Evolutionary conservation across 2,329 filamentous ascomycete genomes (phyloP), one percentile per base, ranked within the genome.

Genomic region (Paramyrothecium sp.): DNA sequence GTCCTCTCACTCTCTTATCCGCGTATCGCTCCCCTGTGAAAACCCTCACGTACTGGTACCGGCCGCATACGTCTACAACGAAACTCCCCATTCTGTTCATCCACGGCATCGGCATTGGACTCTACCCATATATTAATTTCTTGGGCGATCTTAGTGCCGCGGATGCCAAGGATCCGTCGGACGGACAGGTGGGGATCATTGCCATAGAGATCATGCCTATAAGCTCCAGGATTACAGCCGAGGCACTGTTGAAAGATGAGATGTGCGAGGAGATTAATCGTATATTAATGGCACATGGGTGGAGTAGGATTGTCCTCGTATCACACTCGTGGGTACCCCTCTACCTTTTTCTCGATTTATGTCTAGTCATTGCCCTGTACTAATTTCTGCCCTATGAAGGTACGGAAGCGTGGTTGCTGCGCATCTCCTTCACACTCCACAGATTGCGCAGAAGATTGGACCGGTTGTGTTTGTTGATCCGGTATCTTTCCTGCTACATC

Each of bases 31-130:
- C 82, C 2, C 75, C 78, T 8, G 78, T 77, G 1, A 72, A 76
- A 48, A 69, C 75, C 16, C 69, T 85, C 3, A 79, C 79, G 41
- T 88, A 88, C 71, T 88, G 84, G 83, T 75, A 85, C 62, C 79
- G 81, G 23, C 80, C 80, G 11, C 86, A 89, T 61, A 86, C 78
- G 1, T 86, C 85, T 2, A 80, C 77, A 56, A 81, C 76, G 1
- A 76, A 77, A 47, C 74, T 83, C 3, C 85, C 85, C 0, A 67
- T 89, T 16, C 69, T 89, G 7, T 88, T 86, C 66, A 78, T 89
- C 26, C 85, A 89, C 61, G 85, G 86, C 30, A 87, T 88, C 55
- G 84, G 85, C 69, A 50, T 70, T 30, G 68, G 68, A 2, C 62
- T 88, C 3, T 80, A 83, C 61, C 80, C 84, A 0, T 86, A 88